phyloP scores from a whole-genome alignment of 306 rosid species.

The Prosopis cineraria region DNA sequence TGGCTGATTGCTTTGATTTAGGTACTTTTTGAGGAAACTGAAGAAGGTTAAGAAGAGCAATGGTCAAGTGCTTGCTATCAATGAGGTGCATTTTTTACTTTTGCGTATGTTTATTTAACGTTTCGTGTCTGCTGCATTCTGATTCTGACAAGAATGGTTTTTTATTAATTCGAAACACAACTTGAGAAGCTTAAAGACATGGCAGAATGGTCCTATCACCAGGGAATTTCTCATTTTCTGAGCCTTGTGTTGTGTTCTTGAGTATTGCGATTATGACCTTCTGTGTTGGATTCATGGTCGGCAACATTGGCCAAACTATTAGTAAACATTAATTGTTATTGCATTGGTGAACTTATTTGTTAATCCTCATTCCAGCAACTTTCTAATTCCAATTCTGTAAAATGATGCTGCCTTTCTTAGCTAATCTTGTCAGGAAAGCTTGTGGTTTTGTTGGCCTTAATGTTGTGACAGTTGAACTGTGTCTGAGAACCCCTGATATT shows the following conservation, averaged over 20 bases:
- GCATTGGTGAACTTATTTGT: neutral
- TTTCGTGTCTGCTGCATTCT: neutral
- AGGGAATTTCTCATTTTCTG: neutral
- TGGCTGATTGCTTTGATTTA: conserved; percentile 27
- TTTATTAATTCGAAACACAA: neutral
- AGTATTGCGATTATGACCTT: neutral
- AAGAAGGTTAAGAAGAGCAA: conserved; percentile 97
- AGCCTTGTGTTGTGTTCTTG: no score
- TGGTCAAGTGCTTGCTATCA: conserved; percentile 79
- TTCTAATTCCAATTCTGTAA: neutral
- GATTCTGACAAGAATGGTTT: neutral
- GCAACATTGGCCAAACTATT: neutral
- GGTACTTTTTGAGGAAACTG: conserved; percentile 85
- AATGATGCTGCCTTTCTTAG: neutral
- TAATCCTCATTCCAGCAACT: neutral
- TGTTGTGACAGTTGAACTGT: neutral
- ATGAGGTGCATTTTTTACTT: conserved; percentile 37
- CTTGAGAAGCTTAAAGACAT: neutral
- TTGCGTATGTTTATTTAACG: neutral
- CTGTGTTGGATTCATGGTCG: neutral
- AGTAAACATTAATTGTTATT: neutral
- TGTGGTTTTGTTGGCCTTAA: neutral
- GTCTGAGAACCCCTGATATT: neutral
- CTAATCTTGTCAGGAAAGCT: neutral
- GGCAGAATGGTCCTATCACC: no score